A percentile compares a stretch with the other conserved stretches of the same genome.
These are phyloP conservation scores for Cystobasidium tubakii DNA, from an alignment of 768 basidiomycete species.

Conservation along the genomic window DNA sequence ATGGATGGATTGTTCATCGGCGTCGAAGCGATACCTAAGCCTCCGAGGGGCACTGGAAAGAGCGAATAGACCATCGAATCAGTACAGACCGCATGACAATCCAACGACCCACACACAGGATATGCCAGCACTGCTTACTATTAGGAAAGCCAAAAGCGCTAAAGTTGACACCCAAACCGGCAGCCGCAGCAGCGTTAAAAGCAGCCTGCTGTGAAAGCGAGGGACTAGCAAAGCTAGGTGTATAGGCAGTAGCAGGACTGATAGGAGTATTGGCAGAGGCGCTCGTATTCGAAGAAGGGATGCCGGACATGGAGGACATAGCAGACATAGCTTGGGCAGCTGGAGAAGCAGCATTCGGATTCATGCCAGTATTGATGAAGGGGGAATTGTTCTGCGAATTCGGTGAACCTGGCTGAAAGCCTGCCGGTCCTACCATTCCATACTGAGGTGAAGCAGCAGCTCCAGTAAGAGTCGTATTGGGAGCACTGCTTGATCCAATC, in stretches of 20 bases:
- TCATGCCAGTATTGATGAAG: not conserved
- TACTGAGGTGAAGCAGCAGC: not conserved
- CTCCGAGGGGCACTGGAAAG: not conserved
- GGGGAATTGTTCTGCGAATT: not conserved
- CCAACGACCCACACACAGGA: too few species aligned
- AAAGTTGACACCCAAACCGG: not conserved
- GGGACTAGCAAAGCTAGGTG: not conserved
- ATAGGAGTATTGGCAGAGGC: not conserved
- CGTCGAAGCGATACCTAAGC: constrained; percentile 4
- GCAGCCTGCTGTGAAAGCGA: constrained; percentile 11
- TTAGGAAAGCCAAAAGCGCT: constrained; percentile 20
- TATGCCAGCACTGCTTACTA: not conserved
- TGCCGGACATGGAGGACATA: not conserved
- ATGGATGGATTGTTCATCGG: constrained; percentile 14
- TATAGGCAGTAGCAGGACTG: not conserved
- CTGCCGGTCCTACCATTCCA: constrained; percentile 23
- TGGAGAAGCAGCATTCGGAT: not conserved
- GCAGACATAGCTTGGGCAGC: constrained; percentile 17
- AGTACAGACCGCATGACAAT: too few species aligned
- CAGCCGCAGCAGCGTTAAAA: constrained; percentile 13
- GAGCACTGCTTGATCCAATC: not conserved
- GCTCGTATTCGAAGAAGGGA: not conserved
- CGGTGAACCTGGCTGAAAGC: constrained; percentile 6
- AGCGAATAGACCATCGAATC: not conserved
- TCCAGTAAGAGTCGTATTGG: not conserved